Base-by-base conservation (phyloP, 192 early-diverging fungal genomes). In the Coemansia sp. region DNA sequence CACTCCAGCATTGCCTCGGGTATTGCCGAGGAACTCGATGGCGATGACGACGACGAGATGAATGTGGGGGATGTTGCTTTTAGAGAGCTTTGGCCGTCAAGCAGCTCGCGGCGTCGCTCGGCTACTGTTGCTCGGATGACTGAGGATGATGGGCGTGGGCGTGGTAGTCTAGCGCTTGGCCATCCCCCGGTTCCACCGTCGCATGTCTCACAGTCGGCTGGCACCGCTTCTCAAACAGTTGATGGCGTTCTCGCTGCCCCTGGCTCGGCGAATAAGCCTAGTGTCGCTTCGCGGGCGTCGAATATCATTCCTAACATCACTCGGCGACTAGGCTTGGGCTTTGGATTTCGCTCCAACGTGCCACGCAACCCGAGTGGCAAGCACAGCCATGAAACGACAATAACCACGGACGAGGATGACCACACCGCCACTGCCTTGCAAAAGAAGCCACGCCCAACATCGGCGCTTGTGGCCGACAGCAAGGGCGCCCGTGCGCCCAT, bases 251-350 rank as follows among this genome's bases (percentile, higher is more conserved):
- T 13, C 6, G 21, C 53, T 33, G 20, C 25, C 2, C 18, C 23
- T 20, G 18, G 37, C 25, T 11, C 59, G 20, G 59, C 25, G 39
- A 28, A 66, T 43, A 75, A 75, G 66, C 34, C 59, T 43, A 75
- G 73, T 37, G 53, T 61, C 3, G 64, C 69, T 6, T 59, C 70
- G 31, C 78, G 78, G 9, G 70, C 78, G 26, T 76, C 78, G 11
- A 72, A 45, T 37, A 65, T 81, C 9, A 81, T 81, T 28, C 78
- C 78, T 12, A 76, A 42, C 1, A 66, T 81, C 23, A 81, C 78
- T 6, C 73, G 78, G 9, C 61, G 78, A 16, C 56, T 81, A 38
- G 78, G 78, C 2, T 60, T 81, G 38, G 78, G 78, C 6, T 81
- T 81, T 63, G 73, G 73, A 25, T 69, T 75, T 58, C 64, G 61